Evolutionary conservation across 2,329 filamentous ascomycete genomes (phyloP).

Genomic region (Leptographium wingfieldii): DNA sequence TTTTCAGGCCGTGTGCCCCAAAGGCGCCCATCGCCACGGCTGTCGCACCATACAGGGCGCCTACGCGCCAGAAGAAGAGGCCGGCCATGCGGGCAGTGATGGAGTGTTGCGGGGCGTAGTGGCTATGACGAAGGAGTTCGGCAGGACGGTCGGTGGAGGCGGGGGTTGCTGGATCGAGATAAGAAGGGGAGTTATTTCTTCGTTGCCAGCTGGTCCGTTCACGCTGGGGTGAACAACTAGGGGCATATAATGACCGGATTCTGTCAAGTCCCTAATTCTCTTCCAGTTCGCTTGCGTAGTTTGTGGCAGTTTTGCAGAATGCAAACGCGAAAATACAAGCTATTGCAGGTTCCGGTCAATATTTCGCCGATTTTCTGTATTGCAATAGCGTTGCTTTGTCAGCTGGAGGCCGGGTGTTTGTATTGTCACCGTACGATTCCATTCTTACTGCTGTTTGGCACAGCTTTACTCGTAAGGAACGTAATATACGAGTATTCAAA

Average conservation of each 20-base stretch:
- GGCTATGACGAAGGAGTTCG: background rate
- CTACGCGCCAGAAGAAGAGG: conserved; percentile 43
- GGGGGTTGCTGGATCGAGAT: conserved; percentile 3
- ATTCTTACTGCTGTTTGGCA: too few relatives aligned
- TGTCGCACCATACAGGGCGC: conserved; percentile 48
- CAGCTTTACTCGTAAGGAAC: too few relatives aligned
- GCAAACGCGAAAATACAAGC: background rate
- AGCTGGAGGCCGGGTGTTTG: background rate
- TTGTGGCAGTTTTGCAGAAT: background rate
- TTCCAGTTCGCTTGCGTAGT: background rate
- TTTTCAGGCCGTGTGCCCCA: conserved; percentile 55
- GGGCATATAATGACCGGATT: conserved; percentile 4
- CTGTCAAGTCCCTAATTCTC: background rate
- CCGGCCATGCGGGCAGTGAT: conserved; percentile 5
- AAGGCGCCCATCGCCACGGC: conserved; percentile 53
- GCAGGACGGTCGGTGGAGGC: background rate
- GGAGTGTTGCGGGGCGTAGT: background rate
- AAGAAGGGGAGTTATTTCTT: conserved; percentile 10
- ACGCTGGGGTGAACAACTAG: conserved; percentile 5
- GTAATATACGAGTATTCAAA: too few relatives aligned
- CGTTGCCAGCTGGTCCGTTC: conserved; percentile 1
- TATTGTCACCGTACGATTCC: too few relatives aligned
- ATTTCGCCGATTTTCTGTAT: background rate
- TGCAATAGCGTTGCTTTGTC: background rate
- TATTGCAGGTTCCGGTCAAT: background rate